Evolutionary conservation across 2,329 filamentous ascomycete species (phyloP), one percentile per base, ranked within the genome.

Genomic region (Seiridium unicorne): DNA sequence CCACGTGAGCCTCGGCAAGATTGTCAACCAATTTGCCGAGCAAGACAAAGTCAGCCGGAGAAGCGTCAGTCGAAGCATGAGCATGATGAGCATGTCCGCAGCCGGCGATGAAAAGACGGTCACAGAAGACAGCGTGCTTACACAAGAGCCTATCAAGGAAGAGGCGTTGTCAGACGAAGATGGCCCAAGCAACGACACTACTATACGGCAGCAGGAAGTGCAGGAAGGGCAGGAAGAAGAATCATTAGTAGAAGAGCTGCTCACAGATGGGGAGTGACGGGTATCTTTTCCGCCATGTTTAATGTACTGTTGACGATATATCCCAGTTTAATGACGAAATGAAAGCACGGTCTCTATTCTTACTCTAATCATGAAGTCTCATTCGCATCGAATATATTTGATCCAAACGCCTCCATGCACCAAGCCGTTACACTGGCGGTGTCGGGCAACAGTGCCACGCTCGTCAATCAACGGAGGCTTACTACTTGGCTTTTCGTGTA

Each of bases 1-100:
- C 57, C 87, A 90, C 66, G 83, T 89, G 64, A 82, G 79, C 61
- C 74, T 90, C 1, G 86, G 86, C 66, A 89, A 89, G 75, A 88
- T 89, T 58, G 85, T 89, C 64, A 88, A 89, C 67, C 72, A 72
- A 38, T 78, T 89, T 26, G 49, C 51, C 31, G 63, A 68, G 42
- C 60, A 61, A 51, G 68, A 67, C 42, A 65, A 66, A 61, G 48
- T 59, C 51, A 46, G 42, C 34, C 10, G 57, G 70, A 70, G 63
- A 71, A 75, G 65, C 44, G 66, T 74, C n/a, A 68, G 75, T 35
- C 74, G 77, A 32, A 77, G 74, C 32, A 61, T 72, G 7, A 82
- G 80, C 18, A 35, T 51, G 66, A 75, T 80, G 36, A 80, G 78
- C 57, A 73, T 74, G 11, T 83, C 81, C 0, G 69, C 78, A 8